Evolutionary conservation across 2,329 filamentous ascomycete genomes (phyloP).

Genomic region (Phoma sp.): DNA sequence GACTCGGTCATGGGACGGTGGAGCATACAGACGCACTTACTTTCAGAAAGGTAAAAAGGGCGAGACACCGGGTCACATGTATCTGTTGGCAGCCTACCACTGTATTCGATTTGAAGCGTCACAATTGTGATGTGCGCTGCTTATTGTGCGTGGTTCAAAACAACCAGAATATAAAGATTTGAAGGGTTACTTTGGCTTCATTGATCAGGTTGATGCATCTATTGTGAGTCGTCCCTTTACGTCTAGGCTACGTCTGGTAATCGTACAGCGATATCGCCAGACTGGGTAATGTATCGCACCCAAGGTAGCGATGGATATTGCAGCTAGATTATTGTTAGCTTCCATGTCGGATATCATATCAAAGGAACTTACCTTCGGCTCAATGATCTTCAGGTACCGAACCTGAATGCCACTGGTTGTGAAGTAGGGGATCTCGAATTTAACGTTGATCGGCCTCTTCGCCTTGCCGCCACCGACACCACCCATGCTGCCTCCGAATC

Average conservation of each 20-base stretch:
- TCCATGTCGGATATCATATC: too few species aligned
- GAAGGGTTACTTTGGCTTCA: constrained; percentile 9
- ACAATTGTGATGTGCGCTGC: too few species aligned
- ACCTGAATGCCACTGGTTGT: constrained; percentile 99
- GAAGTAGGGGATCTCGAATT: constrained; percentile 99
- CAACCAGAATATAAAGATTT: neutral
- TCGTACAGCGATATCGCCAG: constrained; percentile 92
- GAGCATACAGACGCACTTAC: neutral
- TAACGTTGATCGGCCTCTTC: constrained; percentile 96
- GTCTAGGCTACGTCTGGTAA: constrained; percentile 82
- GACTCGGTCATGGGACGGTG: neutral
- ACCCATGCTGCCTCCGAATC: constrained; percentile 96
- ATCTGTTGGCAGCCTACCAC: neutral
- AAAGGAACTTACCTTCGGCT: constrained; percentile 78
- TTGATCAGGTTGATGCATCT: constrained; percentile 25
- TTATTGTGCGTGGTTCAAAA: neutral
- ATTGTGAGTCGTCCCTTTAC: constrained; percentile 8
- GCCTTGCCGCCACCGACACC: constrained; percentile 81
- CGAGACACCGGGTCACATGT: neutral
- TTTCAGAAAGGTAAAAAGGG: neutral
- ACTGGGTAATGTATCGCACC: constrained; percentile 99
- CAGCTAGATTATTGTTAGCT: constrained; percentile 62
- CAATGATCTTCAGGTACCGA: constrained; percentile 97
- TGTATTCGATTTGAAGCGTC: neutral
- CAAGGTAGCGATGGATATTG: constrained; percentile 98